Conservation (phyloP, 2,329 filamentous ascomycete species). For the Verticillium alfalfae region DNA sequence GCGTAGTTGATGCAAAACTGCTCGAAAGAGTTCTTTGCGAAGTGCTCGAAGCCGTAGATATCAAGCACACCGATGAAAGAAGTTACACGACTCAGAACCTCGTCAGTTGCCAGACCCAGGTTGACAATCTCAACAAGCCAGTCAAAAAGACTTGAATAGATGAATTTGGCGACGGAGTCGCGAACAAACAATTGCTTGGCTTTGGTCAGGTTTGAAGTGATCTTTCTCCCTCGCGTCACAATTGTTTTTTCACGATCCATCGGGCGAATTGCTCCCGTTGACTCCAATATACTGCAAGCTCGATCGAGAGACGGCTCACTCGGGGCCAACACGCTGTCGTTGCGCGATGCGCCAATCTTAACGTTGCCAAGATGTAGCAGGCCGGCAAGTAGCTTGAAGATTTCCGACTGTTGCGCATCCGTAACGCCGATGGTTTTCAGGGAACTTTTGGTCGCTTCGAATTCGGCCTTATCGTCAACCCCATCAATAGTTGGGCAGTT, state of each 20-base stretch:
- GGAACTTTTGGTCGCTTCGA: conserved; percentile 80
- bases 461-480: conserved; percentile 93
- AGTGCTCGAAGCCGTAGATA: conserved; percentile 99
- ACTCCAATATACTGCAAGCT: conserved; percentile 82
- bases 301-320: conserved; percentile 76
- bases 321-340: conserved; percentile 76
- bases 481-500: conserved; percentile 87
- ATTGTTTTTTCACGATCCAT: conserved; percentile 99
- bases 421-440: conserved; percentile 82
- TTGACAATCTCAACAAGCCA: conserved; percentile 99
- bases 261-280: conserved; percentile 82
- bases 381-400: conserved; percentile 87
- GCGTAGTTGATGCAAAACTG: conserved; percentile 99
- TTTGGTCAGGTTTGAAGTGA: conserved; percentile 89
- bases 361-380: conserved; percentile 93
- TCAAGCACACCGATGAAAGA: conserved; percentile 98
- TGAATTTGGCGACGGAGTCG: conserved; percentile 97
- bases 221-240: conserved; percentile 96
- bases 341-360: conserved; percentile 87
- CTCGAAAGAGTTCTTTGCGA: conserved; percentile 99
- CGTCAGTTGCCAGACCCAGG: conserved; percentile 78
- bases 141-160: conserved; percentile 97
- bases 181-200: conserved; percentile 94
- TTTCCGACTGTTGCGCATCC: conserved; percentile 67
- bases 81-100: conserved; percentile 73